Evolutionary conservation across 1,284 basidiomycete genomes (phyloP).

Genomic region (Anthracocystis walkeri): DNA sequence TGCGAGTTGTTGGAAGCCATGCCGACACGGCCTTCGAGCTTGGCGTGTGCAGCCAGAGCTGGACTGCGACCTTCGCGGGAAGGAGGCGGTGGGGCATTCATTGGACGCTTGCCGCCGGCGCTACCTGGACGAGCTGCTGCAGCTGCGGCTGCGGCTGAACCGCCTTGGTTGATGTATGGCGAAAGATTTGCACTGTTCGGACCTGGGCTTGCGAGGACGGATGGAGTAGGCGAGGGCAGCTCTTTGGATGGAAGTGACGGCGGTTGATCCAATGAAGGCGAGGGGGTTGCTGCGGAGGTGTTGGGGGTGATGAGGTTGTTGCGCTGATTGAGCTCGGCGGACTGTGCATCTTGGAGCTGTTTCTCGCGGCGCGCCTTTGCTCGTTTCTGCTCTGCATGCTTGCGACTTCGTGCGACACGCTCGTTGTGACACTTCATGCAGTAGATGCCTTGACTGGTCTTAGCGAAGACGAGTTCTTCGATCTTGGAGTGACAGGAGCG

Average conservation of each 20-base stretch:
- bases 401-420: constrained; percentile 88
- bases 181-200: constrained; percentile 29
- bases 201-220: constrained; percentile 24
- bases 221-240: constrained; percentile 17
- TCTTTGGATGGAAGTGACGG: constrained; percentile 31
- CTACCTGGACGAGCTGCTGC: constrained; percentile 32
- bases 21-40: constrained; percentile 20
- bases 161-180: constrained; percentile 29
- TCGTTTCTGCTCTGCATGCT: constrained; percentile 81
- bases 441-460: constrained; percentile 97
- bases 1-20: constrained; percentile 18
- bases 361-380: constrained; percentile 44
- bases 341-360: constrained; percentile 36
- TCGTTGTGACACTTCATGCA: constrained; percentile 98
- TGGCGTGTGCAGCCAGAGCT: constrained; percentile 20
- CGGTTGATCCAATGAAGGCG: constrained; percentile 23
- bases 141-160: constrained; percentile 14
- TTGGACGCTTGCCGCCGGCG: constrained; percentile 37
- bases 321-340: constrained; percentile 17
- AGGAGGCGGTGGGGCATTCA: constrained; percentile 51
- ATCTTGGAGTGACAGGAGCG: constrained; percentile 93
- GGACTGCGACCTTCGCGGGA: constrained; percentile 40
- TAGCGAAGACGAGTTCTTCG: constrained; percentile 97
- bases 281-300: not conserved
- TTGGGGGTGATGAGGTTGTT: constrained; percentile 3